These are phyloP conservation scores for Diaporthe caulivora DNA, from an alignment of 2,329 filamentous ascomycete species.

Conservation along the genomic window DNA sequence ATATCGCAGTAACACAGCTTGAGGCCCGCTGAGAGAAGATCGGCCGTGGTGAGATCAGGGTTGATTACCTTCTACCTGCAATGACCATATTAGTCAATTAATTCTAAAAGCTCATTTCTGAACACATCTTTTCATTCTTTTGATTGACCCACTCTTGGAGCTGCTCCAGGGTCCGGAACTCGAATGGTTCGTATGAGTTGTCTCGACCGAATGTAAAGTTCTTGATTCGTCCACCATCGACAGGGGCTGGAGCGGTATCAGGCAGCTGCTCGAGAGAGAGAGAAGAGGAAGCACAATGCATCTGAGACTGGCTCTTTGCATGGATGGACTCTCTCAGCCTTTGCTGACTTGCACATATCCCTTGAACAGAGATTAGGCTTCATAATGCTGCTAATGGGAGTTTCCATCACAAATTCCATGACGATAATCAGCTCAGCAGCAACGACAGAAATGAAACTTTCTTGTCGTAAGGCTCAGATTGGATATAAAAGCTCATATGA, in stretches of 20 bases:
- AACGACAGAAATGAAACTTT: no score
- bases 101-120: no score
- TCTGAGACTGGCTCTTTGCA: not conserved
- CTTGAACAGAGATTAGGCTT: not conserved
- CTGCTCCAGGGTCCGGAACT: not conserved
- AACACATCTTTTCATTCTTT: constrained; percentile 6
- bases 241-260: not conserved
- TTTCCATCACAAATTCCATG: constrained; percentile 21
- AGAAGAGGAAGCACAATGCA: not conserved
- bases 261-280: not conserved
- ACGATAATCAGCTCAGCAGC: no score
- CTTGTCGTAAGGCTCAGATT: no score
- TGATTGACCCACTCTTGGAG: not conserved
- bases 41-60: not conserved
- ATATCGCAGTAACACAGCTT: constrained; percentile 16
- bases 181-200: not conserved
- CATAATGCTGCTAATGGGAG: constrained; percentile 8
- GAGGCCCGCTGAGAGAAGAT: constrained; percentile 8
- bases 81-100: not conserved
- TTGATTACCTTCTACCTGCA: not conserved
- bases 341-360: not conserved
- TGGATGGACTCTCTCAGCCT: not conserved
- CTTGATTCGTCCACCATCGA: not conserved
- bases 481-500: no score
- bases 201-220: constrained; percentile 1